Percentiles rank a stretch among this genome's conserved stretches.
phyloP scores from a whole-genome alignment of 495 filamentous ascomycete species.

The Chaetomidium leptoderma region DNA sequence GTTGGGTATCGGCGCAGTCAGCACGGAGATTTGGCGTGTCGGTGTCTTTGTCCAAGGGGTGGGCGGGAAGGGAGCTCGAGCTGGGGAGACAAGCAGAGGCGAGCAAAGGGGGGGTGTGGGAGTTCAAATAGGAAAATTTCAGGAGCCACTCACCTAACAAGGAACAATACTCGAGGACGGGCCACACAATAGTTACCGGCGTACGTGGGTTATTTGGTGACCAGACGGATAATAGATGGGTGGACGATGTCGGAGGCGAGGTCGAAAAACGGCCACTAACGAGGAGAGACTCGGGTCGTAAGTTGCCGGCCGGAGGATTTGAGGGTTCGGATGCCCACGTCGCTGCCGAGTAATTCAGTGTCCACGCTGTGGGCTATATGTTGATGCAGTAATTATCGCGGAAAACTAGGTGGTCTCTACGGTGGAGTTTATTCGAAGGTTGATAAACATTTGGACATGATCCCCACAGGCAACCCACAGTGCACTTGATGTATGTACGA shows the following conservation, averaged over 20 bases:
- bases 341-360: background rate
- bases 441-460: slow-evolving; percentile 20
- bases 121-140: slow-evolving; percentile 24
- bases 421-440: slow-evolving; percentile 13
- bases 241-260: slow-evolving; percentile 13
- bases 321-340: background rate
- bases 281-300: background rate
- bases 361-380: slow-evolving; percentile 7
- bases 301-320: background rate
- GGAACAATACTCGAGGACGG: slow-evolving; percentile 17
- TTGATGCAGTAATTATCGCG: background rate
- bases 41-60: background rate
- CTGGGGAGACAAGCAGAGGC: background rate
- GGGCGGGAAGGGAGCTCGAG: background rate
- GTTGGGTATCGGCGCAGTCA: background rate
- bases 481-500: background rate
- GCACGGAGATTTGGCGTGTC: background rate
- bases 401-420: slow-evolving; percentile 20
- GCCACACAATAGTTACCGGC: slow-evolving; percentile 18
- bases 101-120: background rate
- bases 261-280: background rate
- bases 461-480: slow-evolving; percentile 5
- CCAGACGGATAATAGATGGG: background rate
- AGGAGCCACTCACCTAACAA: slow-evolving; percentile 4
- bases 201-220: background rate